Conservation (phyloP, 257 asterid genomes). For the Solanum bukasovii region DNA sequence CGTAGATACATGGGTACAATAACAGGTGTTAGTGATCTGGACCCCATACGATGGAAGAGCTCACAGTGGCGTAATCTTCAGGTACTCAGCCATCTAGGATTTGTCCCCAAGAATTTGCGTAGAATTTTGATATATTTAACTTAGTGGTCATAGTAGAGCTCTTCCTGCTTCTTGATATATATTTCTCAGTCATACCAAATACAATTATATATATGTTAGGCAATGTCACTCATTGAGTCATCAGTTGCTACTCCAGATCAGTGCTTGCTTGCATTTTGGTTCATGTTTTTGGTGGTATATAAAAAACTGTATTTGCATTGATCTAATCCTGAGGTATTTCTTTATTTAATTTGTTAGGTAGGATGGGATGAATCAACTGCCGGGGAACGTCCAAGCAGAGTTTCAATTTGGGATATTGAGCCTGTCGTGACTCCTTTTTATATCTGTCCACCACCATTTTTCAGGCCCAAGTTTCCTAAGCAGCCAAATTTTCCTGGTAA, state of each 20-base stretch:
- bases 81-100: constrained; percentile 24
- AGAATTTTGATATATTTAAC: not conserved
- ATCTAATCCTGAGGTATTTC: not conserved
- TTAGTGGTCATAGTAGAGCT: not conserved
- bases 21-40: constrained; percentile 70
- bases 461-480: constrained; percentile 72
- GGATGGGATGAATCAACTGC: constrained; percentile 99
- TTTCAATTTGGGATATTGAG: constrained; percentile 89
- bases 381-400: constrained; percentile 89
- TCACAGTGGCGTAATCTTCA: constrained; percentile 98
- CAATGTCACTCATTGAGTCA: not conserved
- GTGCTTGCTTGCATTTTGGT: not conserved
- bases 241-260: not conserved
- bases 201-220: not conserved
- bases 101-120: not conserved
- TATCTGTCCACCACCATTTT: constrained; percentile 92
- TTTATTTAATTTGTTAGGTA: constrained; percentile 32
- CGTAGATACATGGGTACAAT: constrained; percentile 96
- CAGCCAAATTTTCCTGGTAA: constrained; percentile 74
- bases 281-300: not conserved
- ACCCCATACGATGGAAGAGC: constrained; percentile 73
- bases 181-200: not conserved
- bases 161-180: not conserved
- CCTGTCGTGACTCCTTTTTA: constrained; percentile 92
- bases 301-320: not conserved